These are phyloP conservation scores for Didymosphaeria variabile DNA, from an alignment of 2,329 filamentous ascomycete species.

Conservation along the genomic window DNA sequence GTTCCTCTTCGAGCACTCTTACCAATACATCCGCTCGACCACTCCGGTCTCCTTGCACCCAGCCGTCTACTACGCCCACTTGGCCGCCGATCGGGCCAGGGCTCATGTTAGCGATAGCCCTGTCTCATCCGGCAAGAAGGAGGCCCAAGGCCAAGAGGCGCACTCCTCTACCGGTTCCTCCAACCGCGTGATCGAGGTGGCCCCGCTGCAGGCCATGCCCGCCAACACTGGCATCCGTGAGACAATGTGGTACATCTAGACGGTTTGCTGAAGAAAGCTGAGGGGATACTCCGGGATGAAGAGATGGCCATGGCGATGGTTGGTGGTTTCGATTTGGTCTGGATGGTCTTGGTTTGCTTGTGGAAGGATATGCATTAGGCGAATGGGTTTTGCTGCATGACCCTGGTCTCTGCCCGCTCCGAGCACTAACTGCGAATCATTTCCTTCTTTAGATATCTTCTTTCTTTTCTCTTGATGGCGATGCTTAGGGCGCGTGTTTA, in stretches of 20 bases:
- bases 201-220: slow-evolving; percentile 53
- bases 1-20: slow-evolving; percentile 94
- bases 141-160: slow-evolving; percentile 37
- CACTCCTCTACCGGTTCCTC: slow-evolving; percentile 41
- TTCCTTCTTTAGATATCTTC: neutral
- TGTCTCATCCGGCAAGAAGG: slow-evolving; percentile 51
- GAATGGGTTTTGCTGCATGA: neutral
- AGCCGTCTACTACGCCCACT: slow-evolving; percentile 94
- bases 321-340: neutral
- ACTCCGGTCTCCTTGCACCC: slow-evolving; percentile 90
- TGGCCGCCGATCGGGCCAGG: slow-evolving; percentile 82
- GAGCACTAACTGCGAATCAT: neutral
- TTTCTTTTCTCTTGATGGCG: neutral
- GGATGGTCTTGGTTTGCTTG: neutral
- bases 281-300: neutral
- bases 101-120: slow-evolving; percentile 70
- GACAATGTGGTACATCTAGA: slow-evolving; percentile 61
- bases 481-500: neutral
- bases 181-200: slow-evolving; percentile 42
- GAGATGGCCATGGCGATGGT: neutral
- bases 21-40: slow-evolving; percentile 90
- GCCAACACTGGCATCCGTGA: slow-evolving; percentile 51
- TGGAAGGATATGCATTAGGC: neutral
- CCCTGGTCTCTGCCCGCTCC: neutral
- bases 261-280: neutral